A percentile compares a stretch with the other conserved stretches of the same genome.
These are phyloP conservation scores for Pseudohalonectria lignicola DNA, from an alignment of 2,329 filamentous ascomycete species.

Conservation along the genomic window DNA sequence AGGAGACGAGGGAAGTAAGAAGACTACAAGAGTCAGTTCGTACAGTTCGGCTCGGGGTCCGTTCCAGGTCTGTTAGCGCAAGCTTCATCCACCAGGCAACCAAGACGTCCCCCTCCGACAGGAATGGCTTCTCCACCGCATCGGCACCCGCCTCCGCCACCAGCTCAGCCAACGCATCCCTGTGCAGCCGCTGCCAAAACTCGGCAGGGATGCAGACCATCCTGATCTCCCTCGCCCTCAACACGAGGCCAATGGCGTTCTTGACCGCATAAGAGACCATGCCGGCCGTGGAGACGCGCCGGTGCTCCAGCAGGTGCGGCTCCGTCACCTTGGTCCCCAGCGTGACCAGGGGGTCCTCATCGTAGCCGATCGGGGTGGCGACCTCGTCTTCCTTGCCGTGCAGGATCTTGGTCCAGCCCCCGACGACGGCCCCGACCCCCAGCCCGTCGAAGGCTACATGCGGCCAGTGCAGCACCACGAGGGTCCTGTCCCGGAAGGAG, in stretches of 20 bases:
- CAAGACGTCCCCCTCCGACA: constrained; percentile 26
- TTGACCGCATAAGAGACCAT: constrained; percentile 14
- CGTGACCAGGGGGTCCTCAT: constrained; percentile 19
- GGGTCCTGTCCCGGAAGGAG: constrained; percentile 29
- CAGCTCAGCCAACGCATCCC: constrained; percentile 15
- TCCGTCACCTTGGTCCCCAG: constrained; percentile 9
- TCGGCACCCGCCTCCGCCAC: constrained; percentile 1
- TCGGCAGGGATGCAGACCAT: constrained; percentile 22
- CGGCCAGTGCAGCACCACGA: constrained; percentile 27
- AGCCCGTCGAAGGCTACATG: constrained; percentile 31
- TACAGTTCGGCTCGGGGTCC: too few species aligned
- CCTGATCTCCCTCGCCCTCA: constrained; percentile 17
- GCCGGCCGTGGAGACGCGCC: constrained; percentile 8
- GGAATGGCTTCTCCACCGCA: constrained; percentile 15
- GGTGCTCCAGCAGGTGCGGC: constrained; percentile 9
- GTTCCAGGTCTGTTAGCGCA: too few species aligned
- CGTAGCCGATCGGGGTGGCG: constrained; percentile 12
- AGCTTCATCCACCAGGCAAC: constrained; percentile 22
- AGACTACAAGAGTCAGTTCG: too few species aligned
- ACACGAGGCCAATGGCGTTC: constrained; percentile 13
- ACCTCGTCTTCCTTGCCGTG: constrained; percentile 23
- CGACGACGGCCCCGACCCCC: constrained; percentile 23
- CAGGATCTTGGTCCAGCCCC: constrained; percentile 28
- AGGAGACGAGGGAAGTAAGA: too few species aligned
- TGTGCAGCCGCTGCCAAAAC: constrained; percentile 13